Conservation (phyloP, 2,329 filamentous ascomycete species). For the Tolypocladium ovalisporum region DNA sequence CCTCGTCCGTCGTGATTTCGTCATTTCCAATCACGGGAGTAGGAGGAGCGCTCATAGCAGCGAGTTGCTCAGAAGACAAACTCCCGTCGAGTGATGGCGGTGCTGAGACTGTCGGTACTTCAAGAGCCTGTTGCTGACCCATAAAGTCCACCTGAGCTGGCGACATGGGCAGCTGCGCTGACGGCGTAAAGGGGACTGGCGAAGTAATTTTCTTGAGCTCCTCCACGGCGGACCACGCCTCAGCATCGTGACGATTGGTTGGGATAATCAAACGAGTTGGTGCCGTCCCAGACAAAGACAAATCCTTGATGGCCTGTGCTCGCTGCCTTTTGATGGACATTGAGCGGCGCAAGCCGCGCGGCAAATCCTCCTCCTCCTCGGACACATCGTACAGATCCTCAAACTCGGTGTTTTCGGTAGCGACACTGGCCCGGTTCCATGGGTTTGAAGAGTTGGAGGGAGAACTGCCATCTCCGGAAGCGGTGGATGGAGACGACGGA, state of each 20-base stretch:
- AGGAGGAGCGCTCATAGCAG: conserved; percentile 69
- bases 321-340: conserved; percentile 25
- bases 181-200: conserved; percentile 52
- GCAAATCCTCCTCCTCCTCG: conserved; percentile 60
- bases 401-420: conserved; percentile 61
- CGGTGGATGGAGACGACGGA: conserved; percentile 44
- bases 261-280: conserved; percentile 42
- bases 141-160: conserved; percentile 65
- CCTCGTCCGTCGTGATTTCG: conserved; percentile 42
- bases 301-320: conserved; percentile 23
- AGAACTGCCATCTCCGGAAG: conserved; percentile 40
- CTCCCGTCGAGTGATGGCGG: conserved; percentile 87
- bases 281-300: conserved; percentile 22
- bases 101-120: conserved; percentile 64
- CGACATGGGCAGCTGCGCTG: conserved; percentile 62
- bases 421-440: conserved; percentile 53
- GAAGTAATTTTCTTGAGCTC: conserved; percentile 39
- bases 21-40: conserved; percentile 62
- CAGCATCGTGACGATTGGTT: conserved; percentile 18
- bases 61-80: conserved; percentile 77
- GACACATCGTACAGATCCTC: conserved; percentile 83
- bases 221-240: conserved; percentile 31
- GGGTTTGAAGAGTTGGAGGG: conserved; percentile 45
- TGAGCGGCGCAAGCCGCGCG: conserved; percentile 12
- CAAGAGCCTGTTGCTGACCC: conserved; percentile 46